Base-by-base conservation (phyloP, 805 yeast genomes). In the Grigorovia transvaalensis region DNA sequence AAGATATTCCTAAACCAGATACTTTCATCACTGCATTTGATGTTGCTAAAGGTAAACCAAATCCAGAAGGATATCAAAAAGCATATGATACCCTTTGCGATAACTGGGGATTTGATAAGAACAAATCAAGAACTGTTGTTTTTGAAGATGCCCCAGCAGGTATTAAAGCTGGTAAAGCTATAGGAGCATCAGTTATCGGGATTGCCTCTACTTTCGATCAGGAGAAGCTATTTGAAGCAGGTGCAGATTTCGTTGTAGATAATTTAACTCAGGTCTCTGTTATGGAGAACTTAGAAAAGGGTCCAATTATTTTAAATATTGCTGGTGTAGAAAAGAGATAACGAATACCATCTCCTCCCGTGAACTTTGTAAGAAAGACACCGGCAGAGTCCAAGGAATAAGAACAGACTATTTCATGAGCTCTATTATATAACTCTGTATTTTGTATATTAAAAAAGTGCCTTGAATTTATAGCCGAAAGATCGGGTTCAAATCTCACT, bases 111-210 rank as follows among this genome's bases (percentile, higher is more conserved):
- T 55, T 19, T 55, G 59, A 44, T 59, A 57, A 20, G 50, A 59
- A 54, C 2, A 53, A 56, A 6, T 65, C 52, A 12, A 48, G 41
- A 65, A 61, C 69, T 17, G 85, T 85, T 29, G 88, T 83, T 11
- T 85, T 86, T 65, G 95, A 86, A 71, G 95, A 86, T 65, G 91
- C 93, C 18, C 89, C 88, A 41, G 88, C 88, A 41, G 93, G 95
- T 56, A 78, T 85, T 55, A 65, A 76, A 59, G 89, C 93, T 17
- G 95, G 93, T 56, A 79, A 80, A 62, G 82, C 74, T 43, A 87
- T 89, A 40, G 91, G 88, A 51, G 88, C 91, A 57, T 71, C 74
- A 57, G 82, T 82, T 48, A 78, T 86, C 57, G 95, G 91, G 54
- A 82, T 86, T 64, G 80, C 88, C 53, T 81, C 89, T 46, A 77